Base-by-base conservation (phyloP, 73 alveolate species). In the Paramecium biaurelia region DNA sequence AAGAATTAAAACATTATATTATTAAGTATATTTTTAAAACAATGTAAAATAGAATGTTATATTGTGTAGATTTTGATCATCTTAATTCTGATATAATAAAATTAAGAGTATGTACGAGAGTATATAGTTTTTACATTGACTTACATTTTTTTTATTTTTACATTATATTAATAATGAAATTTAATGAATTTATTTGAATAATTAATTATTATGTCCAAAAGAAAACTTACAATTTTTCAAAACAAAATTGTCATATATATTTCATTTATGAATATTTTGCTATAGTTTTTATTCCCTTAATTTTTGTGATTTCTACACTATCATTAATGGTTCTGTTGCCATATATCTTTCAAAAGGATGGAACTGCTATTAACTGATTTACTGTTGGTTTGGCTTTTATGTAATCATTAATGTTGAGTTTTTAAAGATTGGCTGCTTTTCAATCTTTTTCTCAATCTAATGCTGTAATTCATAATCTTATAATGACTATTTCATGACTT, bases 331-430 rank as follows among this genome's bases (percentile, higher is more conserved):
- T 12, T 70, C 86, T 24, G 86, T 70, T 12, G 47, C 14, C 26
- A 70, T 70, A 37, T 70, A 70, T 32, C 57, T 70, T 70, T 24
- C 47, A 35, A 70, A 70, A 15, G 86, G 86, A 70, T 70, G 86
- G 24, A 3, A 70, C 38, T 70, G 12, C 24, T 47, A 47, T 47
- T 47, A 12, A 12, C 2, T 47, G 7, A 37, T 70, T 11, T 24
- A 37, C 30, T 70, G 8, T 28, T 1, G 12, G 7, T 32, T 70
- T 10, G 38, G 24, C 38, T 35, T 21, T 10, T 28, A 11, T 28
- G 30, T 4, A 70, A 11, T 32, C 38, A 32, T 70, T n/a, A 70
- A 32, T 0, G 57, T 32, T 10, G 58, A 14, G 26, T 32, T 70
- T 18, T 12, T 12, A 12, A 35, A 70, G n/a, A 28, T 70, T 21